phyloP scores from a whole-genome alignment of 2,329 filamentous ascomycete genomes.

The Fusarium mangiferae region DNA sequence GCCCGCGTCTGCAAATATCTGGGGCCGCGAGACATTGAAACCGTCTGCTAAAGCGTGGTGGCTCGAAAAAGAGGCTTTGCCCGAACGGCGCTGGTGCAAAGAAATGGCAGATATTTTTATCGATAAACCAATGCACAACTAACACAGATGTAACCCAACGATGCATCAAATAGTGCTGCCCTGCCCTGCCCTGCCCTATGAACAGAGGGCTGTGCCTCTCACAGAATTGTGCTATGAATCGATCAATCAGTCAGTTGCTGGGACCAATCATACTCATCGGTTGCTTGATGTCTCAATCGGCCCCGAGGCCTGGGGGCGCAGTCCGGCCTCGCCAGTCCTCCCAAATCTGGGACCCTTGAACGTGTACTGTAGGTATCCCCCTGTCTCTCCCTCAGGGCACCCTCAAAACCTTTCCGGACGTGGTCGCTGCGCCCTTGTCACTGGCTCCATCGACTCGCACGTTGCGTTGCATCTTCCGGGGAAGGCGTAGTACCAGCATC shows the following conservation, averaged over 20 bases:
- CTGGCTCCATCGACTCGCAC: constrained; percentile 17
- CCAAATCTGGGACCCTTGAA: constrained; percentile 1
- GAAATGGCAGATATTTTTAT: constrained; percentile 41
- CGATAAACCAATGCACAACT: constrained; percentile 20
- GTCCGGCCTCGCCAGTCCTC: constrained; percentile 40
- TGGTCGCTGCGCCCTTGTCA: constrained; percentile 24
- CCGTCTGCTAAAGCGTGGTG: constrained; percentile 22
- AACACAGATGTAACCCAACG: constrained; percentile 24
- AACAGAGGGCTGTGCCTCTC: constrained; percentile 31
- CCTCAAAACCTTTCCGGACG: constrained; percentile 15
- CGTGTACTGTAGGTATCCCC: background rate
- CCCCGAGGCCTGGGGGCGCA: constrained; percentile 39
- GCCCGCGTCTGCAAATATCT: constrained; percentile 25
- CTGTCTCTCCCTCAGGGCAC: background rate
- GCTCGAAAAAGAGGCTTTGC: constrained; percentile 21
- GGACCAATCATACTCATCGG: constrained; percentile 40
- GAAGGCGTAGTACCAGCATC: constrained; percentile 28
- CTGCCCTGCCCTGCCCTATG: constrained; percentile 12
- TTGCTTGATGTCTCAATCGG: constrained; percentile 34
- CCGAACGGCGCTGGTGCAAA: constrained; percentile 30
- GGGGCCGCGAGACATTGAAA: constrained; percentile 22
- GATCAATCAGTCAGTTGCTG: background rate
- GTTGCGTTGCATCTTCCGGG: constrained; percentile 30
- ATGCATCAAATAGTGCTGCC: constrained; percentile 5
- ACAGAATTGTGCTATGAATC: constrained; percentile 1